Percentiles rank a stretch among this genome's conserved stretches.
These are phyloP conservation scores for Phalaenopsis equestris DNA, from an alignment of 106 monocot genomes.

Conservation along the genomic window DNA sequence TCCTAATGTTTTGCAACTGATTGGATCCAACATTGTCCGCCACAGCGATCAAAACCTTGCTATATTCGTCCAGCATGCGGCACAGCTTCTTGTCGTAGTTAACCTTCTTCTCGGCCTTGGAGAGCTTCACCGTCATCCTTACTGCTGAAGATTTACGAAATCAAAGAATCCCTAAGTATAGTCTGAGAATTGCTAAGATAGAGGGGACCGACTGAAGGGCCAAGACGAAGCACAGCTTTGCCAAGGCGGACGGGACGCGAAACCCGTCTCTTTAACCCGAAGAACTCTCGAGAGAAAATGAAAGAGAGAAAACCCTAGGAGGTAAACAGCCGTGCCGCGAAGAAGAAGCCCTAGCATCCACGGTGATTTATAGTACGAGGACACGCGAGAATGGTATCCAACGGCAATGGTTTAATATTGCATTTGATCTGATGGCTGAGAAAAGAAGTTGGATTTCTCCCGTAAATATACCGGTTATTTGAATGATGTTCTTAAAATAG, in stretches of 20 bases:
- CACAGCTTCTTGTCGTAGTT: slow-evolving; percentile 75
- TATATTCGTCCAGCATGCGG: slow-evolving; percentile 65
- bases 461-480: no score
- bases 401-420: no score
- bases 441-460: no score
- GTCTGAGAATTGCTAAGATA: background rate
- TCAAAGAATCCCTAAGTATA: background rate
- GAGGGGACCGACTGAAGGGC: slow-evolving; percentile 15
- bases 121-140: slow-evolving; percentile 65
- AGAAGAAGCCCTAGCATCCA: no score
- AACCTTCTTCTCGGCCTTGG: slow-evolving; percentile 86
- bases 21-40: slow-evolving; percentile 93
- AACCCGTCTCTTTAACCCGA: slow-evolving; percentile 39
- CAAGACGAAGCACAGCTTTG: slow-evolving; percentile 23
- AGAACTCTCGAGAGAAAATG: background rate
- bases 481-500: no score
- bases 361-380: no score
- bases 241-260: slow-evolving; percentile 38
- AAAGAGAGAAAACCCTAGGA: slow-evolving; percentile 7
- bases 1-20: slow-evolving; percentile 67
- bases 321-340: background rate
- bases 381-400: background rate
- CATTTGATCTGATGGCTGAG: no score
- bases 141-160: background rate
- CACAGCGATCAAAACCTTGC: slow-evolving; percentile 54